These are phyloP conservation scores for Epichloe elymi DNA, from an alignment of 2,329 filamentous ascomycete genomes.

Conservation along the genomic window DNA sequence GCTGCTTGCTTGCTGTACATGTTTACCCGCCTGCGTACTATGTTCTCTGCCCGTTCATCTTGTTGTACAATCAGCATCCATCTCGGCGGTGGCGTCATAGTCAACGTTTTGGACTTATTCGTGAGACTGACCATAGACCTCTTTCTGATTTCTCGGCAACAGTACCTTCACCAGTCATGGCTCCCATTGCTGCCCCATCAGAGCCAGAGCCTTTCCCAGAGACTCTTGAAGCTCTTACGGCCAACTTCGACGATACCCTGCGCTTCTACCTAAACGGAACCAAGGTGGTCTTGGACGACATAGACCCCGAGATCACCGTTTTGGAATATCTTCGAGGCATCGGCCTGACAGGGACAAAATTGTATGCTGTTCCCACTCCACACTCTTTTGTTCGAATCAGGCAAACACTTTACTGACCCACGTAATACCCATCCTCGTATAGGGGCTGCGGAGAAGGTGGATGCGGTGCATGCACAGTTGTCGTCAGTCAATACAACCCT, in stretches of 20 bases:
- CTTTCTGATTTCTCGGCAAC: neutral
- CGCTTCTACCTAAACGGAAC: slow-evolving; percentile 94
- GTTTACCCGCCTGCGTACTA: neutral
- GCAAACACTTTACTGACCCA: neutral
- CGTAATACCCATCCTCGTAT: neutral
- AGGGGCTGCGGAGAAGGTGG: slow-evolving; percentile 89
- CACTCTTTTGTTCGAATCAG: neutral
- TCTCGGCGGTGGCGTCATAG: neutral
- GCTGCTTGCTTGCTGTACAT: too few species aligned
- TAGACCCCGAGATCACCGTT: slow-evolving; percentile 84
- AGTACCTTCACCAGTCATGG: slow-evolving; percentile 26
- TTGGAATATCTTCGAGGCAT: slow-evolving; percentile 88
- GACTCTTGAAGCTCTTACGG: slow-evolving; percentile 42
- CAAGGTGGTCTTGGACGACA: slow-evolving; percentile 68
- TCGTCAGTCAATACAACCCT: slow-evolving; percentile 85
- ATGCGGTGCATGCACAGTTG: slow-evolving; percentile 91
- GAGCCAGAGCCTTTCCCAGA: slow-evolving; percentile 24
- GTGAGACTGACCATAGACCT: neutral
- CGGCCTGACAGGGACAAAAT: slow-evolving; percentile 87
- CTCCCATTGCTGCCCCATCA: slow-evolving; percentile 41
- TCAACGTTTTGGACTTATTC: neutral
- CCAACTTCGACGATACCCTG: slow-evolving; percentile 72
- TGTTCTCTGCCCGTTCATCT: neutral
- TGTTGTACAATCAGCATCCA: neutral
- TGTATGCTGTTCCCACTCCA: slow-evolving; percentile 31